Conservation (phyloP, 2,329 filamentous ascomycete genomes). For the Chrysoporthe deuterocubensis region DNA sequence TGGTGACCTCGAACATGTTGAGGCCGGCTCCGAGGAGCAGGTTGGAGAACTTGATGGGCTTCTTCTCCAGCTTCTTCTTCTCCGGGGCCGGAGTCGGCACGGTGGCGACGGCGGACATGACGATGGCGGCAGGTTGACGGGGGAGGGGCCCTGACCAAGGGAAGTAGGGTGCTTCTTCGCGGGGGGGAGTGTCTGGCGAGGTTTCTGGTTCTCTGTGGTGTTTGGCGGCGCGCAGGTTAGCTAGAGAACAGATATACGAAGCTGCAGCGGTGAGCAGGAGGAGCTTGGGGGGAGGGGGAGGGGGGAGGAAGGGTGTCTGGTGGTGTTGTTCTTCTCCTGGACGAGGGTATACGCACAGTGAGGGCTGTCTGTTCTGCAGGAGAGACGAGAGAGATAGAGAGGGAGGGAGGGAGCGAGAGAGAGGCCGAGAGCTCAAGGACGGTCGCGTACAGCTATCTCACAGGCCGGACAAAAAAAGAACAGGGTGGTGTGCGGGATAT, state of each 20-base stretch:
- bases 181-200: slow-evolving; percentile 34
- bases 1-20: slow-evolving; percentile 89
- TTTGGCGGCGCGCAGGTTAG: background rate
- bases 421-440: background rate
- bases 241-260: background rate
- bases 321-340: background rate
- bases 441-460: background rate
- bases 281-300: no score
- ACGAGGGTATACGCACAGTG: background rate
- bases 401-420: background rate
- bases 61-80: slow-evolving; percentile 80
- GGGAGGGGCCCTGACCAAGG: slow-evolving; percentile 96
- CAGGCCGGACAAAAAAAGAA: background rate
- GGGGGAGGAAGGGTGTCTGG: no score
- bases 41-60: slow-evolving; percentile 99
- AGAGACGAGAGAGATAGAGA: background rate
- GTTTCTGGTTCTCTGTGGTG: slow-evolving; percentile 6
- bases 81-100: slow-evolving; percentile 52
- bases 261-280: background rate
- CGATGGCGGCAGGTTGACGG: slow-evolving; percentile 46
- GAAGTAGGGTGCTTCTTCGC: slow-evolving; percentile 87
- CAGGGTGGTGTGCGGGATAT: background rate
- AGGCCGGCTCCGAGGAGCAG: slow-evolving; percentile 90
- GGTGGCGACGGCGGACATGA: slow-evolving; percentile 65
- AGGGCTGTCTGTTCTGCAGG: background rate